phyloP scores from a whole-genome alignment of 768 basidiomycete species.

The Xanthoconium stramineum region DNA sequence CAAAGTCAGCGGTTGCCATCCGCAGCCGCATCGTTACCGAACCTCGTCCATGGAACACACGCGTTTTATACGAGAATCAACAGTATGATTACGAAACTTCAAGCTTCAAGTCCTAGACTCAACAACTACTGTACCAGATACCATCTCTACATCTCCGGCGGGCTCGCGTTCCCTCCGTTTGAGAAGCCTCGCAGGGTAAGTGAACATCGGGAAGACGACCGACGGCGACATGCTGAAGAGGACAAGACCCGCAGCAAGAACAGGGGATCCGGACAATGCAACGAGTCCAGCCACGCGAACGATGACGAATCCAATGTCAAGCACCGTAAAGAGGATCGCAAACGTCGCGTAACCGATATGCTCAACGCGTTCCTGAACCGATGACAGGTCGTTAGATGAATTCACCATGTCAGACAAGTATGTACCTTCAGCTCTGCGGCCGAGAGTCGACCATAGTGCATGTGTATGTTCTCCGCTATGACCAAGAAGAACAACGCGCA shows the following conservation, averaged over 20 bases:
- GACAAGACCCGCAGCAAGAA: slow-evolving; percentile 9
- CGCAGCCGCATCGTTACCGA: neutral
- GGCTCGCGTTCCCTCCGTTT: neutral
- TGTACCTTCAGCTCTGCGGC: slow-evolving; percentile 24
- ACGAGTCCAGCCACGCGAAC: slow-evolving; percentile 16
- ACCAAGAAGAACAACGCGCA: slow-evolving; percentile 14
- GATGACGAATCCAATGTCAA: slow-evolving; percentile 20
- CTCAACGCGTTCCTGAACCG: slow-evolving; percentile 9
- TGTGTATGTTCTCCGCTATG: slow-evolving; percentile 18
- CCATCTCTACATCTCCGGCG: neutral
- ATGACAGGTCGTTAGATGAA: neutral
- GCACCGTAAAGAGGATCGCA: slow-evolving; percentile 13
- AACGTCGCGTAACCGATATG: slow-evolving; percentile 15
- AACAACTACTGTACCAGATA: neutral
- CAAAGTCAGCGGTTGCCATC: neutral
- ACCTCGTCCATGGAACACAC: too few relatives aligned
- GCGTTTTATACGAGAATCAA: too few relatives aligned
- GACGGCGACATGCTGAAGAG: slow-evolving; percentile 10
- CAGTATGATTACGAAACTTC: neutral
- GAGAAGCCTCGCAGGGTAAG: neutral
- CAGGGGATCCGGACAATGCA: slow-evolving; percentile 11
- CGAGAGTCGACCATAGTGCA: slow-evolving; percentile 22
- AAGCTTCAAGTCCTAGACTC: neutral
- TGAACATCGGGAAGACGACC: slow-evolving; percentile 1
- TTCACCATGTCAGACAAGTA: neutral